phyloP scores from a whole-genome alignment of 495 filamentous ascomycete species.

The Sabuloglossum arenarium region DNA sequence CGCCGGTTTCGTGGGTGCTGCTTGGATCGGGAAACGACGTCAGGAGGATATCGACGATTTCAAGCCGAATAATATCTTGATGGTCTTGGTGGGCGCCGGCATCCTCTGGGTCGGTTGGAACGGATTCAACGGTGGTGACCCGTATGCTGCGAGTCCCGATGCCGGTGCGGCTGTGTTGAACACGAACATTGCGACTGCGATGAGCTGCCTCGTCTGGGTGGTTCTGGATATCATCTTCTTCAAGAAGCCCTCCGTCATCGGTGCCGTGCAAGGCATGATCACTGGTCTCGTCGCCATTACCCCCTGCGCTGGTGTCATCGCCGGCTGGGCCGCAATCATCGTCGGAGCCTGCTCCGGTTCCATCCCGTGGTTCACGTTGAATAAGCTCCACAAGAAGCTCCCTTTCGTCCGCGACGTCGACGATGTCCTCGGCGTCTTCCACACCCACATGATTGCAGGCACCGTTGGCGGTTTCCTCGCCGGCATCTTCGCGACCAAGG shows the following conservation, averaged over 20 bases:
- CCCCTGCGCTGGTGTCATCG: conserved; percentile 32
- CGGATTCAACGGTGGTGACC: conserved; percentile 37
- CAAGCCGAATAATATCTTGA: conserved; percentile 29
- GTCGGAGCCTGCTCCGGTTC: conserved; percentile 27
- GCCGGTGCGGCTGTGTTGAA: conserved; percentile 36
- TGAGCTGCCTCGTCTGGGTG: conserved; percentile 29
- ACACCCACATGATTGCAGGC: conserved; percentile 32
- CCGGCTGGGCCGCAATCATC: conserved; percentile 33
- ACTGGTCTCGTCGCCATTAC: conserved; percentile 34
- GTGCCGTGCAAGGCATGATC: conserved; percentile 32
- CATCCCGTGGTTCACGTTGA: conserved; percentile 33
- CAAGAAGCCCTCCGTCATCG: conserved; percentile 29
- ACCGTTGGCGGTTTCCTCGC: conserved; percentile 30
- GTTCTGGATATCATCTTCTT: conserved; percentile 25
- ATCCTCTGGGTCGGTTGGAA: conserved; percentile 40
- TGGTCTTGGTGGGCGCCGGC: conserved; percentile 29
- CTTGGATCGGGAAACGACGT: conserved; percentile 32
- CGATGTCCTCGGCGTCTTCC: conserved; percentile 29
- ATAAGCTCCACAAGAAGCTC: conserved; percentile 25
- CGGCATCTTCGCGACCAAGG: conserved; percentile 30
- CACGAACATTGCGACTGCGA: conserved; percentile 32
- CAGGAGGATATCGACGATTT: conserved; percentile 27
- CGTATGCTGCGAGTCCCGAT: conserved; percentile 30
- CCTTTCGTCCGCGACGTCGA: conserved; percentile 25
- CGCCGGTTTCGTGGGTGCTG: conserved; percentile 31